These are phyloP conservation scores for Penicillium freii DNA, from an alignment of 2,329 filamentous ascomycete genomes.

Conservation along the genomic window DNA sequence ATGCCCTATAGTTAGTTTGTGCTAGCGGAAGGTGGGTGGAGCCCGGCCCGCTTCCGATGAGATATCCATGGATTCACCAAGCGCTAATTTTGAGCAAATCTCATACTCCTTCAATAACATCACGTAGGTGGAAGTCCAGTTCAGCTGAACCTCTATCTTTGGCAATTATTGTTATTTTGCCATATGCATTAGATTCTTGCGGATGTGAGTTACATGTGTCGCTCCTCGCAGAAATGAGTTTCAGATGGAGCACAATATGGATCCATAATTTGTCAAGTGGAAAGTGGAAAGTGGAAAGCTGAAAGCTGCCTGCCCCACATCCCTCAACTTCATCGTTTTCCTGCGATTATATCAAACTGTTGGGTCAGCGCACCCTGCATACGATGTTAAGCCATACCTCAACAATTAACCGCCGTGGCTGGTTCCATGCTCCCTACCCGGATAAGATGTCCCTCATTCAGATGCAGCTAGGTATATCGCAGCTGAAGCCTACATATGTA, in stretches of 20 bases:
- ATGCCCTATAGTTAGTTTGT: background rate
- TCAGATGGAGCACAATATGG: background rate
- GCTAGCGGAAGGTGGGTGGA: background rate
- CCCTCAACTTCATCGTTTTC: background rate
- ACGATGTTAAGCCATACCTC: background rate
- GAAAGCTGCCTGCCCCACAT: background rate
- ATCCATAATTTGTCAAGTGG: background rate
- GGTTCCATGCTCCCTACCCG: background rate
- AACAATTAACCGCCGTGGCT: background rate
- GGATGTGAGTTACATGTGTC: background rate
- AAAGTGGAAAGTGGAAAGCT: background rate
- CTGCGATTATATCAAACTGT: background rate
- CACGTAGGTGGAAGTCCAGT: background rate
- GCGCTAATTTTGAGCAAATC: background rate
- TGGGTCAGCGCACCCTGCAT: background rate
- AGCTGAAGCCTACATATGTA: background rate
- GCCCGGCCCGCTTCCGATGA: slow-evolving; percentile 4
- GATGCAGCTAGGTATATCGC: background rate
- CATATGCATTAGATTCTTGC: too few relatives aligned
- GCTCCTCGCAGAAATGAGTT: background rate
- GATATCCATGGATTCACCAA: background rate
- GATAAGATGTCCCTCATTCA: too few relatives aligned
- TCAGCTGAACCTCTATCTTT: background rate
- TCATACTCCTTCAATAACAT: background rate
- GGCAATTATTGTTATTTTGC: background rate